Evolutionary conservation across 139 green algal species (phyloP), one percentile per base, ranked within the genome.

Genomic region (Marvania coccoides): DNA sequence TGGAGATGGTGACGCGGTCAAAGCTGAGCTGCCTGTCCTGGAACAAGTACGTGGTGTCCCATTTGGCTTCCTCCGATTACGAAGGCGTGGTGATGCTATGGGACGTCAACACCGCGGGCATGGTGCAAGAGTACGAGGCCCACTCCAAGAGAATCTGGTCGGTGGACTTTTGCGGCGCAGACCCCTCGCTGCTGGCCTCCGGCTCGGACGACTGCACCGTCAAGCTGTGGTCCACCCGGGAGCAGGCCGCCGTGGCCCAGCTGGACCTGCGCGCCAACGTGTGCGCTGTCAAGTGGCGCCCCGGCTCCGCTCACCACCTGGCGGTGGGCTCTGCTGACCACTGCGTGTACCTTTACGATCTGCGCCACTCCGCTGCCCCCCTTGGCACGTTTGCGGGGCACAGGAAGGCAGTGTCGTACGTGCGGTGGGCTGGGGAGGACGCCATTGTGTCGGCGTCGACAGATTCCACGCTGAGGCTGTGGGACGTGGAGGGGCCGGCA

Each of bases 161-260:
- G 13, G 83, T 96, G 5, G 89, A 96, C 68, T 94, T 85, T 63
- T 88, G 71, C 48, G 37, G 9, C 0, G 51, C 69, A 3, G 71
- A 82, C 39, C 81, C 84, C 2, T 74, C 79, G 40, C 71, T 90
- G 14, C 75, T 97, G 23, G 82, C 78, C n/a, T 87, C 73, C 2
- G 90, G 81, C 57, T 87, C 79, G 6, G 92, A 98, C 71, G 92
- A 98, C 70, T 89, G 91, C 46, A 81, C 73, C n/a, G 85, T 95
- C n/a, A 87, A 88, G 58, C 71, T 97, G 31, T 90, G 88, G 79
- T 67, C 9, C 51, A 83, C 82, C 47, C 39, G 34, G 60, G 69
- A 5, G 68, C 40, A 3, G 61, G n/a, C 28, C 2, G 9, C 47
- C 29, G 47, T 45, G 38, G 33, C 29, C 9, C 67, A 74, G 15